Evolutionary conservation across 2,329 filamentous ascomycete species (phyloP).

Genomic region (Apiospora pterosperma): DNA sequence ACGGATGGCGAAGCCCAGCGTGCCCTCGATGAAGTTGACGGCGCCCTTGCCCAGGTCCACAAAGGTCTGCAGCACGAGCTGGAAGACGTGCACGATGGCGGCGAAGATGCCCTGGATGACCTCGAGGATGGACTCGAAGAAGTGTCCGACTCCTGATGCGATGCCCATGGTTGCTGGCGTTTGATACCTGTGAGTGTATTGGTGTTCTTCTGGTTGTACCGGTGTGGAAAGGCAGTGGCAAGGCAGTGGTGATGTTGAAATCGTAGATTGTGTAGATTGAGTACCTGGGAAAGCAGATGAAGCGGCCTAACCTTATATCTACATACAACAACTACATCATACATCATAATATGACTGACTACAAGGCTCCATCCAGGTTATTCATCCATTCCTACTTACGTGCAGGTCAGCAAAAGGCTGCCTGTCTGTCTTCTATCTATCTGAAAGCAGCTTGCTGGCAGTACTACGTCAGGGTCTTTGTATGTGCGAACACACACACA

Average conservation of each 20-base stretch:
- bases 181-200: neutral
- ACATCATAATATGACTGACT: neutral
- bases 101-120: constrained; percentile 20
- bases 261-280: neutral
- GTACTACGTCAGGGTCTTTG: neutral
- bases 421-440: neutral
- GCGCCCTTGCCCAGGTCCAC: constrained; percentile 18
- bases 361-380: neutral
- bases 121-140: constrained; percentile 22
- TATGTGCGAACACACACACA: neutral
- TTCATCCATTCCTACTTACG: too few species aligned
- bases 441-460: neutral
- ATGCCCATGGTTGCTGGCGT: constrained; percentile 21
- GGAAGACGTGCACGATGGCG: constrained; percentile 21
- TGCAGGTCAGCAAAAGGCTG: too few species aligned
- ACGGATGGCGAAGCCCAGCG: constrained; percentile 29
- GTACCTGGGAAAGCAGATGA: neutral
- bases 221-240: neutral
- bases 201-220: neutral
- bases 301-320: neutral
- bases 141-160: constrained; percentile 25
- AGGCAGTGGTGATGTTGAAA: neutral
- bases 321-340: neutral
- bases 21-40: constrained; percentile 25
- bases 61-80: constrained; percentile 17